These are phyloP conservation scores for Alternaria solani DNA, from an alignment of 2,329 filamentous ascomycete genomes.

Conservation along the genomic window DNA sequence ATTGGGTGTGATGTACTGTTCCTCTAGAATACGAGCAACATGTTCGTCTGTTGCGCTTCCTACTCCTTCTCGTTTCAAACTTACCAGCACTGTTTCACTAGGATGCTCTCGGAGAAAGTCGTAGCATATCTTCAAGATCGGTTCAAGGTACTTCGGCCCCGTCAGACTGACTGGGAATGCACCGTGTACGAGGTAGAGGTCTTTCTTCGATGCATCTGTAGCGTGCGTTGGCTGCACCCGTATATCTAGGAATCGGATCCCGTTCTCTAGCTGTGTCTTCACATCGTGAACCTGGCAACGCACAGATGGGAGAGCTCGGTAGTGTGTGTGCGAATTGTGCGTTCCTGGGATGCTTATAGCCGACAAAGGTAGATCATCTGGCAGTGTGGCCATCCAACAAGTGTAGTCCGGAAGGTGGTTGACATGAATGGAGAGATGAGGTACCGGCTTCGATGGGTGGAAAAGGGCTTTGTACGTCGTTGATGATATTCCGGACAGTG, in stretches of 20 bases:
- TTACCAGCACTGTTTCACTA: conserved; percentile 83
- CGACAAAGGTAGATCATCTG: conserved; percentile 75
- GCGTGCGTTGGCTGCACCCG: conserved; percentile 74
- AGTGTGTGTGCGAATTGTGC: conserved; percentile 89
- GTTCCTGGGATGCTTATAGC: conserved; percentile 91
- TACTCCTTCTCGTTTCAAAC: conserved; percentile 88
- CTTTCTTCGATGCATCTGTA: conserved; percentile 66
- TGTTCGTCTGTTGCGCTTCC: conserved; percentile 82
- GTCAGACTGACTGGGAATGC: conserved; percentile 88
- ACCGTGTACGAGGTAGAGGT: conserved; percentile 84
- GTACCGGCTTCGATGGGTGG: conserved; percentile 54
- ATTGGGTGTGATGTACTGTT: conserved; percentile 71
- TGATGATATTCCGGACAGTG: conserved; percentile 51
- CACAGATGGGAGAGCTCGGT: conserved; percentile 87
- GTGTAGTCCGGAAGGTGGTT: conserved; percentile 61
- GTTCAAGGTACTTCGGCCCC: conserved; percentile 79
- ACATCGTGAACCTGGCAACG: conserved; percentile 87
- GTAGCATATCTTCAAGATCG: conserved; percentile 75
- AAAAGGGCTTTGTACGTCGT: conserved; percentile 55
- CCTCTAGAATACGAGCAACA: conserved; percentile 74
- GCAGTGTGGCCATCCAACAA: conserved; percentile 84
- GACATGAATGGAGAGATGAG: conserved; percentile 43
- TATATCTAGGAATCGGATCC: conserved; percentile 93
- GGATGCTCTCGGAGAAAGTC: conserved; percentile 80
- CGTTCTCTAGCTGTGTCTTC: conserved; percentile 81